phyloP scores from a whole-genome alignment of 1,284 basidiomycete genomes.

The Melampsora allii-populina region DNA sequence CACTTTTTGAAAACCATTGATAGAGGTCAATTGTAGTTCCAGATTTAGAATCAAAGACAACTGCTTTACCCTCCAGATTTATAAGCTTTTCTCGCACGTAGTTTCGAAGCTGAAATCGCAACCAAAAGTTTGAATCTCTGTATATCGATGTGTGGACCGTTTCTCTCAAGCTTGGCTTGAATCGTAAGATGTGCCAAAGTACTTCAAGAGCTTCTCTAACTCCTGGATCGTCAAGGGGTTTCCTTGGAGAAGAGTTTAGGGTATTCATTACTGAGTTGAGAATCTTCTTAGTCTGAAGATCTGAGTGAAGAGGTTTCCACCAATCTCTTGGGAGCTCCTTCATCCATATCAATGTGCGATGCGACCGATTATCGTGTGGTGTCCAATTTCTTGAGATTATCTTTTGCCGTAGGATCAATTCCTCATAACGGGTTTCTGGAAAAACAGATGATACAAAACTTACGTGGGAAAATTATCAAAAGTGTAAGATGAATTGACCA shows the following conservation, averaged over 20 bases:
- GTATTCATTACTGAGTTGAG: not conserved
- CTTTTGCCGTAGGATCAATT: not conserved
- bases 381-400: not conserved
- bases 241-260: not conserved
- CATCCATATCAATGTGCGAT: not conserved
- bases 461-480: not conserved
- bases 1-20: constrained; percentile 7
- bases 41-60: not conserved
- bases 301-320: not conserved
- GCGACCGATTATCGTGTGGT: not conserved
- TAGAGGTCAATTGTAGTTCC: not conserved
- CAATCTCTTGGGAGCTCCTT: not conserved
- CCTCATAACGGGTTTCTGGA: not conserved
- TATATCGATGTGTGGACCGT: not conserved
- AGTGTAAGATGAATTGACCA: not conserved
- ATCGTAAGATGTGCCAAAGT: not conserved
- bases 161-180: not conserved
- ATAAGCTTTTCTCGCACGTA: not conserved
- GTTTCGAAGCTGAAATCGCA: not conserved
- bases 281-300: not conserved
- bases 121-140: not conserved
- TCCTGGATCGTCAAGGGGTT: not conserved
- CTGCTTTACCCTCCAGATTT: not conserved
- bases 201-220: not conserved
- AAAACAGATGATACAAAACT: not conserved